Base-by-base conservation (phyloP, 208 protist species). In the Acanthamoeba divionensis region DNA sequence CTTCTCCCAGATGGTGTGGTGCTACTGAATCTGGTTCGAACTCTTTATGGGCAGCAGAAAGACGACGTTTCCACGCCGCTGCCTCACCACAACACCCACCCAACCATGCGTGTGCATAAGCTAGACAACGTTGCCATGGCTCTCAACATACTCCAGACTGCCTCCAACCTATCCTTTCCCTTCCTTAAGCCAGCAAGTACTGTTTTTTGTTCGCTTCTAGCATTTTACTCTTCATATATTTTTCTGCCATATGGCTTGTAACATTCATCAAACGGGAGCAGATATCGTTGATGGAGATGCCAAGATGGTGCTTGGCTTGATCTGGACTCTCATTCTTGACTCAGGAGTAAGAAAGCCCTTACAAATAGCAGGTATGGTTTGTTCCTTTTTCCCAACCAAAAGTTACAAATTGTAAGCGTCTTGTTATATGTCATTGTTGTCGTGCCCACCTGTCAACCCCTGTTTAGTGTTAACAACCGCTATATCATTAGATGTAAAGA, bases 241-340 rank as follows among this genome's bases (percentile, higher is more conserved):
- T 5, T 65, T 7, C 0, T 65, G 9, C 3, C 12, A 15, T 26
- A 26, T 67, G 9, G 9, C 5, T 9, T 69, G 18, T 26, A 6
- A 29, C 44, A 0, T 31, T 26, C 7, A 18, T 67, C 62, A 67
- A n/a, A 38, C 2, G 5, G 6, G 41, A 29, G 12, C 69, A 80
- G 69, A 80, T 33, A 13, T 80, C 15, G 41, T 80, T 33, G 69
- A 80, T 48, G 77, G 77, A 63, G 54, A 86, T 29, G 18, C 29
- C 26, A 86, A 86, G 77, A 86, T 86, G 77, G 18, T 86, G 5
- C 41, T 86, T 31, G 77, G 77, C 31, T 54, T 86, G 77, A 66
- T 86, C 12, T 86, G 77, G 77, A 86, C 52, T 21, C 77, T 86
- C 24, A 36, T 86, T 13, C 77, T 86, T 18, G 52, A 86, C 52